phyloP scores from a whole-genome alignment of 2,329 filamentous ascomycete genomes.

The Pochonia chlamydosporia region DNA sequence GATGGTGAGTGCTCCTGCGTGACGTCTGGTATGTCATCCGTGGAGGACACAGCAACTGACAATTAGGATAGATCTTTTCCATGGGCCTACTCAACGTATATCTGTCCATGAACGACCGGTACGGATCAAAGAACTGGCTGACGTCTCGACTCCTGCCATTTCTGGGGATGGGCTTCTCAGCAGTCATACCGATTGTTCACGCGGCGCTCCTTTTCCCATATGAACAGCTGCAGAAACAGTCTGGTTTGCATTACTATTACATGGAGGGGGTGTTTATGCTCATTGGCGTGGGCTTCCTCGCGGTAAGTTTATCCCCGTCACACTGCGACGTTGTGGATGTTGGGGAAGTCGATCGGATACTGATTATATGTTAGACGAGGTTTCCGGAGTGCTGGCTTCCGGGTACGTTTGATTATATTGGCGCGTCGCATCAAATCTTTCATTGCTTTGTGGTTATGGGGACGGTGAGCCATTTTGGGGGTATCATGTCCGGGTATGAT shows the following conservation, averaged over 20 bases:
- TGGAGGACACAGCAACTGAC: constrained; percentile 21
- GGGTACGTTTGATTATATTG: constrained; percentile 37
- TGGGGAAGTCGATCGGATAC: no score
- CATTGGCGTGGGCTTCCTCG: constrained; percentile 30
- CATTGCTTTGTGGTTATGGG: constrained; percentile 38
- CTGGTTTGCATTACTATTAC: constrained; percentile 34
- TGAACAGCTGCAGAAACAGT: constrained; percentile 30
- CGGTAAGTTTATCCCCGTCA: constrained; percentile 20
- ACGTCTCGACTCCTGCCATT: constrained; percentile 29
- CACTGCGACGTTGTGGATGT: not conserved
- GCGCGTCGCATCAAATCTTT: constrained; percentile 41
- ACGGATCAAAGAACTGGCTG: constrained; percentile 19
- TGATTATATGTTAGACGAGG: constrained; percentile 23
- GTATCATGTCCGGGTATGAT: constrained; percentile 11
- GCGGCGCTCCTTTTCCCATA: constrained; percentile 30
- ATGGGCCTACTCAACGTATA: constrained; percentile 27
- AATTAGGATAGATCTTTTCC: constrained; percentile 22
- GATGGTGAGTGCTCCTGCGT: not conserved
- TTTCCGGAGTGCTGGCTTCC: constrained; percentile 37
- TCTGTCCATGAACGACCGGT: constrained; percentile 27
- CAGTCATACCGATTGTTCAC: constrained; percentile 32
- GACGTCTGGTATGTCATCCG: no score
- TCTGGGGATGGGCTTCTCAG: constrained; percentile 31
- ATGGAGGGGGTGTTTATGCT: constrained; percentile 25
- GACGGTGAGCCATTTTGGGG: constrained; percentile 11